Evolutionary conservation across 441 rosid species (phyloP).

Genomic region (Isatis lusitanica): DNA sequence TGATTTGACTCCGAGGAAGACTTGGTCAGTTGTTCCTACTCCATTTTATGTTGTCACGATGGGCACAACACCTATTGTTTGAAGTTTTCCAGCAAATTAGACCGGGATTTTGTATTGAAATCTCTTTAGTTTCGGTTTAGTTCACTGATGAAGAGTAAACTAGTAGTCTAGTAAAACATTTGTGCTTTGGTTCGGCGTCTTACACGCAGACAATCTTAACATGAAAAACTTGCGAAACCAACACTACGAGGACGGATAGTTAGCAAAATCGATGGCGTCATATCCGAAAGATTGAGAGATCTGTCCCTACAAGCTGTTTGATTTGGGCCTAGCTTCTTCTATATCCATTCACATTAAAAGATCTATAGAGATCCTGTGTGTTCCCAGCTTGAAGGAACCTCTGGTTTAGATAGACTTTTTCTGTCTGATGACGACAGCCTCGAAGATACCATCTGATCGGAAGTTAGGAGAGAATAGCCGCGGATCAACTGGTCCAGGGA

Average conservation of each 20-base stretch:
- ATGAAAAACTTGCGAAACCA: background rate
- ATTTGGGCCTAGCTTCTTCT: conserved; percentile 20
- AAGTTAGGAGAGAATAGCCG: conserved; percentile 50
- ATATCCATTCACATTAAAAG: background rate
- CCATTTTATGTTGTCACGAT: conserved; percentile 19
- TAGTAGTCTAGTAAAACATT: background rate
- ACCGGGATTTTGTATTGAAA: background rate
- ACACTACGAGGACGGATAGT: background rate
- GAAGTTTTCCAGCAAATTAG: background rate
- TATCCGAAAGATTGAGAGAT: background rate
- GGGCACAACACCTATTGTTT: conserved; percentile 16
- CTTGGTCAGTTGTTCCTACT: conserved; percentile 11
- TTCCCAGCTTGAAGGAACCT: conserved; percentile 12
- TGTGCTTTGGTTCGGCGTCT: background rate
- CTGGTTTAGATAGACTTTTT: conserved; percentile 6
- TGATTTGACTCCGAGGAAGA: conserved; percentile 22
- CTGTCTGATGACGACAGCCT: conserved; percentile 47
- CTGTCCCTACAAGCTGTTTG: background rate
- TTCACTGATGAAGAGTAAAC: background rate
- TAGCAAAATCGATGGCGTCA: background rate
- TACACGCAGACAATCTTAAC: background rate
- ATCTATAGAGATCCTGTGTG: conserved; percentile 17
- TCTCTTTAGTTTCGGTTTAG: background rate
- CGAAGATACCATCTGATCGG: conserved; percentile 55
- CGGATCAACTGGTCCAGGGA: conserved; percentile 62